Evolutionary conservation across 371 early-diverging fungal genomes (phyloP).

Genomic region (Enteropsectra breve): DNA sequence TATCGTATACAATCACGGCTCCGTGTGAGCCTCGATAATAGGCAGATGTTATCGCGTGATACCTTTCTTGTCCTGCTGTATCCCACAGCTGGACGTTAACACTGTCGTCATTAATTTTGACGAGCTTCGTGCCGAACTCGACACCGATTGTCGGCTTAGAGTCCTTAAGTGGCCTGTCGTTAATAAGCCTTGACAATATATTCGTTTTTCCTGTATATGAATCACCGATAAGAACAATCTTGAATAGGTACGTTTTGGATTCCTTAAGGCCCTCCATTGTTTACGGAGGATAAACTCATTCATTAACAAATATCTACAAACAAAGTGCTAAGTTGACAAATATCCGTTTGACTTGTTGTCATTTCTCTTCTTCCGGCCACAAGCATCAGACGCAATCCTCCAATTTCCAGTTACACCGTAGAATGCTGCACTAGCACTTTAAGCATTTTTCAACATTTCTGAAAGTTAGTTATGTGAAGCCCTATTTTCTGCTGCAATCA

Average conservation of each 20-base stretch:
- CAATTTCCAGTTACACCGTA: too few species aligned
- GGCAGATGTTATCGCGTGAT: conserved; percentile 62
- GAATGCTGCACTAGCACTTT: too few species aligned
- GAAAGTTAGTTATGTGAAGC: too few species aligned
- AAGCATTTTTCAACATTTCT: too few species aligned
- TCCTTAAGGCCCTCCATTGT: too few species aligned
- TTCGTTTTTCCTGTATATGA: conserved; percentile 98
- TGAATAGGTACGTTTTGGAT: conserved; percentile 64
- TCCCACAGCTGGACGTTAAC: conserved; percentile 99
- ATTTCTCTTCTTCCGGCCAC: too few species aligned
- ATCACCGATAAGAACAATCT: conserved; percentile 97
- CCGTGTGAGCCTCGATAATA: conserved; percentile 99
- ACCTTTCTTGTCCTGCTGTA: conserved; percentile 66
- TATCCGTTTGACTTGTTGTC: too few species aligned
- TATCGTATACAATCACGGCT: conserved; percentile 93
- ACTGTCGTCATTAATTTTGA: conserved; percentile 82
- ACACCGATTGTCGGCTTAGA: conserved; percentile 98
- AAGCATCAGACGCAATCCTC: too few species aligned
- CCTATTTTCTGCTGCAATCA: too few species aligned
- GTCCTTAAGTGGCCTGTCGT: conserved; percentile 86
- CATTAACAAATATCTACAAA: too few species aligned
- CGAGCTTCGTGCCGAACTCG: conserved; percentile 87
- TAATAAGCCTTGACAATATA: conserved; percentile 85
- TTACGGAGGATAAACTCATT: too few species aligned
- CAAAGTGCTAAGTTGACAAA: too few species aligned